A percentile compares a stretch with the other conserved stretches of the same genome.
Evolutionary conservation across 768 basidiomycete species (phyloP).

Genomic region (Cyclocybe aegerita): DNA sequence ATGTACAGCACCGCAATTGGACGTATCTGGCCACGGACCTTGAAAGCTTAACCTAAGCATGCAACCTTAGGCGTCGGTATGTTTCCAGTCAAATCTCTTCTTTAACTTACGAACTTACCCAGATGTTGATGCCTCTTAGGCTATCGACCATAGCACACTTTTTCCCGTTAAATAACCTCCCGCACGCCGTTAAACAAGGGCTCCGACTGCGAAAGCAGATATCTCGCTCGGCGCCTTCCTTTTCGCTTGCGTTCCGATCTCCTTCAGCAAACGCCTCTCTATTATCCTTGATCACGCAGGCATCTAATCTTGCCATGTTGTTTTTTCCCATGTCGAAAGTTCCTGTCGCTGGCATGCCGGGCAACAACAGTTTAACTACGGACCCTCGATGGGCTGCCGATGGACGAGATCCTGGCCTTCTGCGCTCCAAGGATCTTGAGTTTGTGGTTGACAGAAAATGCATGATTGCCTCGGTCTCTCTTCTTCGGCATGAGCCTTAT

Average conservation of each 20-base stretch:
- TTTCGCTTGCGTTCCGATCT: too few species aligned
- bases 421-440: slow-evolving; percentile 11
- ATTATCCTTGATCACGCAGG: too few species aligned
- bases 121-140: slow-evolving; percentile 1
- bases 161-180: slow-evolving; percentile 1
- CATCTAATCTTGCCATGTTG: too few species aligned
- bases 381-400: background rate
- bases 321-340: too few species aligned
- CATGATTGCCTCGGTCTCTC: slow-evolving; percentile 19
- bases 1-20: too few species aligned
- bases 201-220: too few species aligned
- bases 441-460: slow-evolving; percentile 27
- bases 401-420: slow-evolving; percentile 10
- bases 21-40: background rate
- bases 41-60: background rate
- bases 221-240: too few species aligned
- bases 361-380: too few species aligned
- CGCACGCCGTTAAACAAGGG: too few species aligned
- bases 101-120: background rate
- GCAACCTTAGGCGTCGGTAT: slow-evolving; percentile 2
- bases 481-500: slow-evolving; percentile 6
- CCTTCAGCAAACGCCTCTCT: too few species aligned
- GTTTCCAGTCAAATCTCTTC: background rate
- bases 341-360: too few species aligned
- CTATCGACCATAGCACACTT: background rate